Evolutionary conservation across 75 land plant genomes (phyloP).

Genomic region (Sequoia sempervirens): DNA sequence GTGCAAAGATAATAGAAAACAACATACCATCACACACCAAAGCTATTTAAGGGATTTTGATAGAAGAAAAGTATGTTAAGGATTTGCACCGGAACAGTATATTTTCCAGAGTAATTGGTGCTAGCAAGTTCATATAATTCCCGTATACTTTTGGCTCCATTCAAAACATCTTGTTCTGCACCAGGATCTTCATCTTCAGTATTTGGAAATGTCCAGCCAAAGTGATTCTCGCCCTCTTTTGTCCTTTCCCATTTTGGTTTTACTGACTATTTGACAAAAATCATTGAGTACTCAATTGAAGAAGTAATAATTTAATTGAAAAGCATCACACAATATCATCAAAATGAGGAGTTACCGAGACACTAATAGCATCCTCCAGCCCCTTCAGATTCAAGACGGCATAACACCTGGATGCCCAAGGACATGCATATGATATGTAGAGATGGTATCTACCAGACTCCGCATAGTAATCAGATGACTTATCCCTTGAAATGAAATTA

Average conservation of each 20-base stretch:
- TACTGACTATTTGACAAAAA: slow-evolving; percentile 33
- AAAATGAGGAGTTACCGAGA: slow-evolving; percentile 37
- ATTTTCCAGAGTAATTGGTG: slow-evolving; percentile 61
- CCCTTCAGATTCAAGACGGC: slow-evolving; percentile 78
- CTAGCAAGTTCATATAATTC: slow-evolving; percentile 79
- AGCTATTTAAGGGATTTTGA: not conserved
- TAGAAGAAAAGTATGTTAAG: not conserved
- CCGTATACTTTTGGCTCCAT: slow-evolving; percentile 62
- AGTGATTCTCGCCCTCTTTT: slow-evolving; percentile 68
- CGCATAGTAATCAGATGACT: slow-evolving; percentile 50
- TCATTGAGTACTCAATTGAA: slow-evolving; percentile 4
- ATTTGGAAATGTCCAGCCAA: slow-evolving; percentile 81
- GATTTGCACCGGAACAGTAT: slow-evolving; percentile 60
- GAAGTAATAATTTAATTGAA: slow-evolving; percentile 2
- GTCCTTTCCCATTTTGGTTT: slow-evolving; percentile 79
- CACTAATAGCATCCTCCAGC: slow-evolving; percentile 71
- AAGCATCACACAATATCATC: not conserved
- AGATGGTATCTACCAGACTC: slow-evolving; percentile 79
- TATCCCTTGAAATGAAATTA: slow-evolving; percentile 47
- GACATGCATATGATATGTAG: slow-evolving; percentile 85
- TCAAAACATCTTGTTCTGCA: slow-evolving; percentile 57
- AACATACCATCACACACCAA: not conserved
- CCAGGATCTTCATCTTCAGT: slow-evolving; percentile 56
- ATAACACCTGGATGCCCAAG: slow-evolving; percentile 88
- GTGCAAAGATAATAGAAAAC: not conserved